Evolutionary conservation across 2,329 filamentous ascomycete genomes (phyloP).

Genomic region (Trichoderma cornu-damae): DNA sequence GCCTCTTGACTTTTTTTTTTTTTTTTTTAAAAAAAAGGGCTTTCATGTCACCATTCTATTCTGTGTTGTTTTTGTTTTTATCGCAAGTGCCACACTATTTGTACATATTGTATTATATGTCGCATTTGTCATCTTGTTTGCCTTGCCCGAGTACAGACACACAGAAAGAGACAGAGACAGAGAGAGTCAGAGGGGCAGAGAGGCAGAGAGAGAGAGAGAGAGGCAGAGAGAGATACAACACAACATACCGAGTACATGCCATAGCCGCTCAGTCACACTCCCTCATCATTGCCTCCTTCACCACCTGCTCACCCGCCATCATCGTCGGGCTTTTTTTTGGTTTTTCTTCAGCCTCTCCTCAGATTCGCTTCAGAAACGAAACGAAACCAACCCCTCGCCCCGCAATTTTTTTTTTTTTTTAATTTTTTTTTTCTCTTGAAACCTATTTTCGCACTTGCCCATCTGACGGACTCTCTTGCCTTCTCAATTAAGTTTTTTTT

Average conservation of each 20-base stretch:
- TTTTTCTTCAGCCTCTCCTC: not conserved
- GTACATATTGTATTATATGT: no score
- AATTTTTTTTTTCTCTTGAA: not conserved
- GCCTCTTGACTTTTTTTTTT: not conserved
- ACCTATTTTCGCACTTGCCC: not conserved
- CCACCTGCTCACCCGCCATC: not conserved
- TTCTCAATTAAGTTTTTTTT: not conserved
- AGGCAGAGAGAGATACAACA: no score
- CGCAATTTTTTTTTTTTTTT: conserved; percentile 10
- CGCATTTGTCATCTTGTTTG: no score
- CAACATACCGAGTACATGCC: no score
- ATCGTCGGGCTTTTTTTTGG: not conserved
- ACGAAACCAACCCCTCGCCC: conserved; percentile 13
- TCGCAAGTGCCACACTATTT: not conserved
- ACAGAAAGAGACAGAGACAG: no score
- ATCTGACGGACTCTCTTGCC: not conserved
- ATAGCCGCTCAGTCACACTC: no score
- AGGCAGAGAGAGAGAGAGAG: no score
- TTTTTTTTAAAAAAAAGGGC: no score
- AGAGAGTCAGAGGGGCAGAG: no score
- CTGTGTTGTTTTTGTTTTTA: no score
- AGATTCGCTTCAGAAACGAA: conserved; percentile 1
- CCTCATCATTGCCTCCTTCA: not conserved
- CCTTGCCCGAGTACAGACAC: no score
- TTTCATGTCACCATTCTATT: no score